Conservation (phyloP, 2,329 filamentous ascomycete species). For the Penicillium sp. region DNA sequence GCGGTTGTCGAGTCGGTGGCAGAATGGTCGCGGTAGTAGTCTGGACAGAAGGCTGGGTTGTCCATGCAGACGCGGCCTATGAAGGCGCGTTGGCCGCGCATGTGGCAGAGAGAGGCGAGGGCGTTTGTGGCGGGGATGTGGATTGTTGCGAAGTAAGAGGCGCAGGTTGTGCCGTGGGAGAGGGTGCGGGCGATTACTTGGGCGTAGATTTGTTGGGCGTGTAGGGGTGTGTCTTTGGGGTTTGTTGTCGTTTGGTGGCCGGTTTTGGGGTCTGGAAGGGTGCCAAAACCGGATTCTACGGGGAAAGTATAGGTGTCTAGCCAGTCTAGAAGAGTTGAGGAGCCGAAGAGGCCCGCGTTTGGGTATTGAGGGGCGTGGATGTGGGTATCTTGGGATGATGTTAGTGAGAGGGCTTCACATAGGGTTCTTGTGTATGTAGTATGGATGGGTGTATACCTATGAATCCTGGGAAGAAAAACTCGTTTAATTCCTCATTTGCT, state of each 20-base stretch:
- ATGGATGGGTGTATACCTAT: constrained; percentile 36
- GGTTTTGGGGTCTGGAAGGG: constrained; percentile 16
- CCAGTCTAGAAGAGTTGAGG: constrained; percentile 89
- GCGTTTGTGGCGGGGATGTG: constrained; percentile 87
- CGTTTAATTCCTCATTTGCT: constrained; percentile 41
- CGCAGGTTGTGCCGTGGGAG: constrained; percentile 85
- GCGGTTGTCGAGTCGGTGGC: constrained; percentile 54
- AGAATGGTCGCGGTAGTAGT: constrained; percentile 73
- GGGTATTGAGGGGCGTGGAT: constrained; percentile 94
- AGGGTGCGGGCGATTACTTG: constrained; percentile 76
- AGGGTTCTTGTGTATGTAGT: background rate
- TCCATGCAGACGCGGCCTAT: constrained; percentile 98
- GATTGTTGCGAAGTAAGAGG: constrained; percentile 90
- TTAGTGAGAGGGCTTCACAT: background rate
- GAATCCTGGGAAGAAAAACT: constrained; percentile 49
- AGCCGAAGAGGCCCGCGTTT: constrained; percentile 90
- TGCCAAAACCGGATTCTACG: constrained; percentile 70
- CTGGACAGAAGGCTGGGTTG: constrained; percentile 59
- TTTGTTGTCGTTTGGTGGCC: constrained; percentile 8
- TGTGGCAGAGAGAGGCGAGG: constrained; percentile 77
- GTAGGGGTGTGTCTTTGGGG: constrained; percentile 25
- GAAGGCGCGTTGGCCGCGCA: constrained; percentile 78
- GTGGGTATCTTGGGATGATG: constrained; percentile 69
- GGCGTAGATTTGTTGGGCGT: constrained; percentile 59
- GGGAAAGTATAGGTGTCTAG: constrained; percentile 93